Conservation (phyloP, 1,284 basidiomycete species). For the Jaminaea rosea region DNA sequence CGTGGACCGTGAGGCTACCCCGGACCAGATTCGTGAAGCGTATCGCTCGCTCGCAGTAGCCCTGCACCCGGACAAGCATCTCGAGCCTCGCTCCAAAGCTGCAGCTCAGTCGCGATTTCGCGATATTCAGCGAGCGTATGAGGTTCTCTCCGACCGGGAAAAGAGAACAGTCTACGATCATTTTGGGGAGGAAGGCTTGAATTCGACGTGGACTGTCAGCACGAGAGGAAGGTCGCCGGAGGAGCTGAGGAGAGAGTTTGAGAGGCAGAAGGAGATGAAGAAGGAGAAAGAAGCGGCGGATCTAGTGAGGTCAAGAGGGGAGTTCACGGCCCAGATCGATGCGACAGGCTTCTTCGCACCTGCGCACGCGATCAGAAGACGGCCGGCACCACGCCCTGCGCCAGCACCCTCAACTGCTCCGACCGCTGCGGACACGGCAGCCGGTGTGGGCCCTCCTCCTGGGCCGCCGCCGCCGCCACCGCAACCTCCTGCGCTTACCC, state of each 20-base stretch:
- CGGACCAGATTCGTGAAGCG: constrained; percentile 62
- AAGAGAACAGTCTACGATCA: constrained; percentile 68
- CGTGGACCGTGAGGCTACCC: constrained; percentile 58
- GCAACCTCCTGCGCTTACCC: too few relatives aligned
- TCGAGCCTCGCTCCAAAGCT: constrained; percentile 55
- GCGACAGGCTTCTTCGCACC: constrained; percentile 36
- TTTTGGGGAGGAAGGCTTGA: constrained; percentile 59
- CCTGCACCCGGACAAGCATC: constrained; percentile 78
- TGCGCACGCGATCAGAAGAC: constrained; percentile 24
- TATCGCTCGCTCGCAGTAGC: constrained; percentile 63
- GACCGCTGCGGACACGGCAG: too few relatives aligned
- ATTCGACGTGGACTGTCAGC: constrained; percentile 51
- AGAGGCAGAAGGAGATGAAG: constrained; percentile 50
- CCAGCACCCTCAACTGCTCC: too few relatives aligned
- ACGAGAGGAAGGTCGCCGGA: constrained; percentile 51
- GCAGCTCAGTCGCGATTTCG: constrained; percentile 62
- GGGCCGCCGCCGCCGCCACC: too few relatives aligned
- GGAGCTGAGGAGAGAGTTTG: constrained; percentile 55
- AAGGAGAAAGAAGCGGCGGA: constrained; percentile 52
- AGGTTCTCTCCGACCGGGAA: constrained; percentile 63
- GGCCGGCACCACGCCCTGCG: constrained; percentile 64
- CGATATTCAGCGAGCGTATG: constrained; percentile 67
- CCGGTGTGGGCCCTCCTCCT: too few relatives aligned
- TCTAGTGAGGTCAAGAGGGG: constrained; percentile 53
- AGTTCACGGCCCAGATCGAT: constrained; percentile 40